These are phyloP conservation scores for Rhytidiadelphus loreus DNA, from an alignment of 225 moss, liverwort and hornwort genomes.

Conservation along the genomic window DNA sequence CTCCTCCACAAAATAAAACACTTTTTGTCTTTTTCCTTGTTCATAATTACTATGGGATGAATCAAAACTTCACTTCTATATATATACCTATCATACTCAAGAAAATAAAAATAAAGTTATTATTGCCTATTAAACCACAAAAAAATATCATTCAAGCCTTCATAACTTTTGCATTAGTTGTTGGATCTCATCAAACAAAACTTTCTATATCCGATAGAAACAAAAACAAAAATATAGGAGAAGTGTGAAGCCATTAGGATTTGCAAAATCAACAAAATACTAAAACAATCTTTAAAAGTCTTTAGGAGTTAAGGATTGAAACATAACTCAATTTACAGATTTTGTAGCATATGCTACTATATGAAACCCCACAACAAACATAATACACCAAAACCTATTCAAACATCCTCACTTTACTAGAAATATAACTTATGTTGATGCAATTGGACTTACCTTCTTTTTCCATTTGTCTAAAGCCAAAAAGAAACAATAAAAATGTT, in stretches of 20 bases:
- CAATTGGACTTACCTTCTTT: neutral
- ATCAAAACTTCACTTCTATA: too few species aligned
- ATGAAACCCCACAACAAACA: neutral
- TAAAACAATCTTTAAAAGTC: neutral
- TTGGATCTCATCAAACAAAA: neutral
- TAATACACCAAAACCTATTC: neutral
- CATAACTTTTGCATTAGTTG: neutral
- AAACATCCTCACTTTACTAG: neutral
- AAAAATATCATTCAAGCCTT: neutral
- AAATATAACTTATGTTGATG: neutral
- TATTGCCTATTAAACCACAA: neutral
- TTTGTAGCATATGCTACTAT: too few species aligned
- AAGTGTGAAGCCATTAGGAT: neutral
- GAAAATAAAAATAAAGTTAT: neutral
- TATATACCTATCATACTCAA: too few species aligned
- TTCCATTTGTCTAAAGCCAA: neutral
- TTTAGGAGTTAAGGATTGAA: neutral
- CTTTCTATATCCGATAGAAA: neutral
- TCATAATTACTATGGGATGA: too few species aligned
- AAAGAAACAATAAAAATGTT: neutral
- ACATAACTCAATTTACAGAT: neutral
- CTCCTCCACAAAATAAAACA: too few species aligned
- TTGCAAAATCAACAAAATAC: neutral
- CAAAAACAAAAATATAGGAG: neutral
- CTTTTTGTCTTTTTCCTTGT: too few species aligned